These are phyloP conservation scores for Stachybotrys echinatus DNA, from an alignment of 2,329 filamentous ascomycete genomes.

Conservation along the genomic window DNA sequence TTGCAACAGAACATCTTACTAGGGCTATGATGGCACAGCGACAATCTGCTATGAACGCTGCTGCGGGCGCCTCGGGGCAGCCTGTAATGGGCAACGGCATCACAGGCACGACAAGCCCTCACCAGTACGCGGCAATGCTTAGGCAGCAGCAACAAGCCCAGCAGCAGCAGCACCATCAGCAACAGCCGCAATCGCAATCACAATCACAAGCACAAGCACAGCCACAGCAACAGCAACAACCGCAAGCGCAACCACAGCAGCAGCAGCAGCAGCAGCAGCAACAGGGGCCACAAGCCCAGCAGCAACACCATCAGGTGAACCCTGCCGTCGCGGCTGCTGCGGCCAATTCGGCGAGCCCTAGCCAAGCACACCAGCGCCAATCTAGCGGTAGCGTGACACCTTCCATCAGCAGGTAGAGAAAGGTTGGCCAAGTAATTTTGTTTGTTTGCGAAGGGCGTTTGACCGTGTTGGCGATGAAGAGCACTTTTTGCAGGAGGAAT, in stretches of 20 bases:
- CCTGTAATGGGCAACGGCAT: constrained; percentile 44
- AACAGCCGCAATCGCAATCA: constrained; percentile 16
- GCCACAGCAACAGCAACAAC: constrained; percentile 15
- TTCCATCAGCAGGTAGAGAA: constrained; percentile 18
- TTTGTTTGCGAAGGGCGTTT: too few relatives aligned
- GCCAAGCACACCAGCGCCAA: constrained; percentile 24
- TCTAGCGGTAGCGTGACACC: constrained; percentile 35
- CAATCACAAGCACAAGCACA: constrained; percentile 3
- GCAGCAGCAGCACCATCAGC: constrained; percentile 22
- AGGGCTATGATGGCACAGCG: constrained; percentile 42
- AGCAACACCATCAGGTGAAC: constrained; percentile 5
- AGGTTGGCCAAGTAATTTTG: not conserved
- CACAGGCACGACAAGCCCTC: constrained; percentile 44
- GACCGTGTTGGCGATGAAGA: too few relatives aligned
- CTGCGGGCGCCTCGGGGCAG: constrained; percentile 43
- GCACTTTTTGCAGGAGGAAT: too few relatives aligned
- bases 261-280: constrained; percentile 21
- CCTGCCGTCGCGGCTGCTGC: too few relatives aligned
- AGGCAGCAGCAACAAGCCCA: constrained; percentile 51
- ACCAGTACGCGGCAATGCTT: constrained; percentile 55
- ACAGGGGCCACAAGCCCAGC: constrained; percentile 10
- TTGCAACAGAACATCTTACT: constrained; percentile 46
- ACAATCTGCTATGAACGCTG: constrained; percentile 50
- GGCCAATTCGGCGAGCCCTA: constrained; percentile 4
- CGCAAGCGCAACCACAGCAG: constrained; percentile 16